Evolutionary conservation across 2,329 filamentous ascomycete species (phyloP).

Genomic region (Cladosporium oxysporum): DNA sequence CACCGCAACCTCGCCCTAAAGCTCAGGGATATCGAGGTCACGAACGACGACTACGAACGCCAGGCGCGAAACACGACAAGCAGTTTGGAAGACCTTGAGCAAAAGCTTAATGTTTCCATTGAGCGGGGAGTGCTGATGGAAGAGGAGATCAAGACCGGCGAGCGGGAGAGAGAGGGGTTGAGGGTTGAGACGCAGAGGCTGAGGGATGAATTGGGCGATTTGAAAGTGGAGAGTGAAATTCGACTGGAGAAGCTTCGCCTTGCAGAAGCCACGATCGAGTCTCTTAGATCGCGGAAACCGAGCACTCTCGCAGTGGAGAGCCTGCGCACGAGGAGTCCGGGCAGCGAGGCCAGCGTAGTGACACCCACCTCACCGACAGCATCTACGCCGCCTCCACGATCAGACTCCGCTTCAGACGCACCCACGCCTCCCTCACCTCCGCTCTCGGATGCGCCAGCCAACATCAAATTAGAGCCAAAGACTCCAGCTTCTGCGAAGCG

Average conservation of each 20-base stretch:
- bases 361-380: conserved; percentile 86
- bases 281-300: conserved; percentile 54
- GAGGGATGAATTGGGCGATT: conserved; percentile 85
- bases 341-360: conserved; percentile 61
- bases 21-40: conserved; percentile 92
- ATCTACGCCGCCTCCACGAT: conserved; percentile 78
- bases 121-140: conserved; percentile 91
- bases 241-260: conserved; percentile 90
- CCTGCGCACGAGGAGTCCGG: conserved; percentile 49
- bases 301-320: conserved; percentile 50
- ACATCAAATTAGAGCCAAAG: conserved; percentile 44
- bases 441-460: conserved; percentile 79
- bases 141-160: conserved; percentile 86
- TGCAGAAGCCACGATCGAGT: conserved; percentile 54
- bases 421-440: conserved; percentile 90
- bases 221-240: conserved; percentile 94
- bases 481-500: conserved; percentile 44
- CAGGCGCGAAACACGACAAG: conserved; percentile 95
- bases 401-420: conserved; percentile 63
- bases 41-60: conserved; percentile 96
- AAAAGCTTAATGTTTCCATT: conserved; percentile 93
- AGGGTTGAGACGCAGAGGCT: conserved; percentile 89
- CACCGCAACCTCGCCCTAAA: conserved; percentile 80
- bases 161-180: conserved; percentile 85
- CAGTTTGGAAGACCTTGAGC: conserved; percentile 93